A percentile compares a stretch with the other conserved stretches of the same genome.
Evolutionary conservation across 257 asterid genomes (phyloP).

Genomic region (Solanum corneliomulleri): DNA sequence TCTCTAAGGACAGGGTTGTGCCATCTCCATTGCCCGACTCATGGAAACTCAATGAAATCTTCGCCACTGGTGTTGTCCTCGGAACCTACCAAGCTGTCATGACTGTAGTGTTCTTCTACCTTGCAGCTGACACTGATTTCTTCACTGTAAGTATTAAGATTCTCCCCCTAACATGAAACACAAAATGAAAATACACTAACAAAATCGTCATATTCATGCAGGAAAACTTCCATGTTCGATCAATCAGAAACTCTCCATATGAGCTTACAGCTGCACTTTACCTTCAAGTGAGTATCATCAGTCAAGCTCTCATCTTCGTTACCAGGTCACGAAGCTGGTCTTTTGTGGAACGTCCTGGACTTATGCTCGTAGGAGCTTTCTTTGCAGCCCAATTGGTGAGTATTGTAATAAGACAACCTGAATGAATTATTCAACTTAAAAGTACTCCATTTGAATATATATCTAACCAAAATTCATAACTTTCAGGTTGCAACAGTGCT

Average conservation of each 20-base stretch:
- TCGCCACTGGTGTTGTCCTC: constrained; percentile 77
- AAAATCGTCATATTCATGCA: neutral
- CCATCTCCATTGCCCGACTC: constrained; percentile 92
- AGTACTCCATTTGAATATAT: neutral
- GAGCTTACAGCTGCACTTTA: constrained; percentile 77
- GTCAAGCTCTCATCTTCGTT: constrained; percentile 87
- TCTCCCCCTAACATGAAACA: neutral
- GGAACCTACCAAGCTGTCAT: constrained; percentile 77
- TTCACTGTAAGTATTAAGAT: constrained; percentile 31
- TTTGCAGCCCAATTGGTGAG: constrained; percentile 63
- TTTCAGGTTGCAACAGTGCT: constrained; percentile 52
- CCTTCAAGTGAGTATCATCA: constrained; percentile 92
- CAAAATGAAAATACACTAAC: neutral
- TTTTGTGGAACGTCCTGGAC: constrained; percentile 68
- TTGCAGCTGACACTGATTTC: constrained; percentile 59
- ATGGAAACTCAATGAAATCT: constrained; percentile 88
- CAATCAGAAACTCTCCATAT: constrained; percentile 28
- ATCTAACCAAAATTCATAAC: neutral
- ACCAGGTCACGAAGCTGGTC: constrained; percentile 90
- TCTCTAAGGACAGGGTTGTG: constrained; percentile 73
- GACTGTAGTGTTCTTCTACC: constrained; percentile 72
- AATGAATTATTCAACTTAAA: neutral
- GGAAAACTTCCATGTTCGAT: constrained; percentile 36
- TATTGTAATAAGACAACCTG: neutral
- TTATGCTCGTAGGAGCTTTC: constrained; percentile 58